Conservation (phyloP, 1,139 yeast genomes). For the Pneumocystis sp. region DNA sequence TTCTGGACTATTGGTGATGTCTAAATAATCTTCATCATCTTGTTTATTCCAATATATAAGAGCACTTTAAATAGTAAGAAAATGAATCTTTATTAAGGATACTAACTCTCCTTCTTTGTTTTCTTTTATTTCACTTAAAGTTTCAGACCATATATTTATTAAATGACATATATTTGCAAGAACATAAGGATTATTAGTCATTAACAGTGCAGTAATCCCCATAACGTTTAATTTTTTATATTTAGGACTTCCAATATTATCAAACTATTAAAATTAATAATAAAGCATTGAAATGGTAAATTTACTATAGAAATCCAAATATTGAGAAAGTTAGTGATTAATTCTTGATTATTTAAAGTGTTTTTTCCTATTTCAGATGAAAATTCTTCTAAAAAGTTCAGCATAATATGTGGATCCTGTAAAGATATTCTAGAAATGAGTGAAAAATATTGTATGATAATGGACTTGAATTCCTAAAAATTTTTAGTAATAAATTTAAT, state of each 20-base stretch:
- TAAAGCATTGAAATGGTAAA: slow-evolving; percentile 15
- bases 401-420: slow-evolving; percentile 11
- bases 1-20: slow-evolving; percentile 6
- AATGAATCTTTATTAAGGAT: background rate
- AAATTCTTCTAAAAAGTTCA: slow-evolving; percentile 10
- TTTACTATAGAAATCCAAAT: slow-evolving; percentile 20
- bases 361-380: slow-evolving; percentile 1
- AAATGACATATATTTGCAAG: slow-evolving; percentile 3
- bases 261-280: slow-evolving; percentile 19
- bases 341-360: slow-evolving; percentile 5
- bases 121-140: slow-evolving; percentile 12
- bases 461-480: slow-evolving; percentile 10
- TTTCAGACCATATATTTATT: slow-evolving; percentile 12
- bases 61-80: slow-evolving; percentile 1
- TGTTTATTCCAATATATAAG: slow-evolving; percentile 10
- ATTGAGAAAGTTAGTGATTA: slow-evolving; percentile 12
- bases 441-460: slow-evolving; percentile 13
- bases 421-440: slow-evolving; percentile 13
- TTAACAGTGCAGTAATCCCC: slow-evolving; percentile 39
- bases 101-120: slow-evolving; percentile 10
- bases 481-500: background rate
- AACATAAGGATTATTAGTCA: slow-evolving; percentile 4
- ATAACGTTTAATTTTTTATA: slow-evolving; percentile 48
- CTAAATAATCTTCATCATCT: background rate
- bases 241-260: slow-evolving; percentile 51